Base-by-base conservation (phyloP, 257 asterid species). In the Gentiana dahurica region DNA sequence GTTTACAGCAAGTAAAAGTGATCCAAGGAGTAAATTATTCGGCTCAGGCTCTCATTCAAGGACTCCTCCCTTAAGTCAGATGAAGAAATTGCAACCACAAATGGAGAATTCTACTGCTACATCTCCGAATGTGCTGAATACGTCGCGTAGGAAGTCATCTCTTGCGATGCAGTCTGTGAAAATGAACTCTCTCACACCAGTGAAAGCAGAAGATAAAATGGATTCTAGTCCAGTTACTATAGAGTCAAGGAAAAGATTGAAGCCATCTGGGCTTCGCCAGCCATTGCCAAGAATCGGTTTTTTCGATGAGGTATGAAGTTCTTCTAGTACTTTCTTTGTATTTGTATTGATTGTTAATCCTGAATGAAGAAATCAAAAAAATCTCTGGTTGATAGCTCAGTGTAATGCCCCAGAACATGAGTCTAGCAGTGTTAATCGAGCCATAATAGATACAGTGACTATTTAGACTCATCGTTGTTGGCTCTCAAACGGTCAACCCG, bases 261-360 rank as follows among this genome's bases (percentile, higher is more conserved):
- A 59, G 65, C 83, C 74, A 41, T 83, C 95, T 10, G 65, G 74
- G 38, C 79, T 86, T 12, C 85, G 87, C 3, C 75, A 72, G 55
- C 95, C 95, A 46, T 77, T 85, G 35, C 83, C 90, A 6, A 73
- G 11, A 53, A 71, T 76, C 54, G 83, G 94, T 53, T 81, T 71
- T 56, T 86, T 83, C 8, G 79, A 71, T 39, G 82, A 82, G 89
- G 89, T 86, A 39, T 10, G 62, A 55, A 9, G 62, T 55, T 55
- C 35, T 12, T 12, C 6, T 32, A 11, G 34, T 24, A 39, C 2
- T 36, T 33, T 44, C 10, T 36, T 34, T 9, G 6, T 33, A 0
- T 50, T 37, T 7, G 6, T 53, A 34, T 53, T 43, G 46, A 12
- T 5, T 1, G 5, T 24, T 24, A 24, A 24, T 24, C 24, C 24